phyloP scores from a whole-genome alignment of 2,329 filamentous ascomycete species.

The Bipolaris sorokiniana region DNA sequence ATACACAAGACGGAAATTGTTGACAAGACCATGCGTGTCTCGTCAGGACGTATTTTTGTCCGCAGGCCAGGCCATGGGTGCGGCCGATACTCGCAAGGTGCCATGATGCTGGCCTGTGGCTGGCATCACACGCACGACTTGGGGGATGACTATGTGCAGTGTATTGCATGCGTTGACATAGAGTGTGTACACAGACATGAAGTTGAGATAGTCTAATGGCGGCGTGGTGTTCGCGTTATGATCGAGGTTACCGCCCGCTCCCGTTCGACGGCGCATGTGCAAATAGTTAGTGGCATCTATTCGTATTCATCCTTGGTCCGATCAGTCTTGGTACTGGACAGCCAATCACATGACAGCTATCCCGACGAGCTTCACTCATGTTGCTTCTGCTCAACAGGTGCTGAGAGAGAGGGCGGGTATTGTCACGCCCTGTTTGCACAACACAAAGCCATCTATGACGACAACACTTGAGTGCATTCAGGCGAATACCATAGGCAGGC shows the following conservation, averaged over 20 bases:
- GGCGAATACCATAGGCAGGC: constrained; percentile 3
- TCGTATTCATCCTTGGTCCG: constrained; percentile 38
- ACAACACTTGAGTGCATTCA: constrained; percentile 11
- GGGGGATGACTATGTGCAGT: neutral
- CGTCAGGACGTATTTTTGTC: constrained; percentile 2
- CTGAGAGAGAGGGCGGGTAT: neutral
- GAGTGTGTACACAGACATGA: neutral
- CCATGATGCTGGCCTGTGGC: neutral
- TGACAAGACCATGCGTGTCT: constrained; percentile 14
- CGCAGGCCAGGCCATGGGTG: constrained; percentile 24
- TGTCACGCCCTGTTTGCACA: neutral
- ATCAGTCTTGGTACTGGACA: constrained; percentile 27
- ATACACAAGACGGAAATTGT: neutral
- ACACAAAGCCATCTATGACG: constrained; percentile 14
- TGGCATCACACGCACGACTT: neutral
- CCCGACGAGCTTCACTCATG: neutral
- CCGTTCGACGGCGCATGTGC: constrained; percentile 37
- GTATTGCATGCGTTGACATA: neutral
- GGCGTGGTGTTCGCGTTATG: constrained; percentile 24
- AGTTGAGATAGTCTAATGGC: constrained; percentile 16
- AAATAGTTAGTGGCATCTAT: constrained; percentile 35
- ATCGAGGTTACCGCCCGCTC: constrained; percentile 39
- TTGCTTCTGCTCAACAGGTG: constrained; percentile 6
- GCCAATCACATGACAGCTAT: constrained; percentile 7
- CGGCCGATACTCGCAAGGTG: constrained; percentile 4